Base-by-base conservation (phyloP, 345 rosid species). In the Heritiera littoralis region DNA sequence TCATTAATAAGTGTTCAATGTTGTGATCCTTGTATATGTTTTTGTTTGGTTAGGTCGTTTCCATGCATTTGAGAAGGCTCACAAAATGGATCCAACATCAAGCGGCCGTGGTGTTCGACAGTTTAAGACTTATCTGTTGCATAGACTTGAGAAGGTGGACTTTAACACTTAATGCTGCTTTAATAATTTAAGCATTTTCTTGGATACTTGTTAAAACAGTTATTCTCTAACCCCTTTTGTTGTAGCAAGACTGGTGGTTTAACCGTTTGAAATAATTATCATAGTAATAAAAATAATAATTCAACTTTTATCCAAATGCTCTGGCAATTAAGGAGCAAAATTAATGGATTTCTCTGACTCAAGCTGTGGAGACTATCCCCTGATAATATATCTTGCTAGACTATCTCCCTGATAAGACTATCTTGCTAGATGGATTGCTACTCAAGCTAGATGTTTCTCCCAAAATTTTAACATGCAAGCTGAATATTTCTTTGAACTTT, bases 31-130 rank as follows among this genome's bases (percentile, higher is more conserved):
- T 48, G 7, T 74, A 20, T 56, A 13, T 82, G 45, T n/a, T 54
- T 48, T 64, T 52, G 23, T 73, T 41, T 74, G 35, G 81, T 76
- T 81, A 97, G 99, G 99, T 85, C 99, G 98, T 52, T 93, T 92
- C 88, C 89, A 87, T 78, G 99, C 97, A 28, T 88, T 94, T 43
- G 99, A 97, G 90, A 90, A 78, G 83, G 98, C 98, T 87, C 98
- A 94, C 80, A 80, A 3, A 79, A 84, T 84, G 89, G 95, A 94
- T 78, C 92, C 91, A 63, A 72, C 80, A 5, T 84, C 98, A 45
- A 74, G 64, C 60, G 99, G 98, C 76, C 89, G 91, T 12, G 98
- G 99, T 41, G 98, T 93, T 28, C 97, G 94, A 63, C 99, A 97
- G 77, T 97, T 92, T 78, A 97, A 93, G 93, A 94, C 98, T 60